phyloP scores from a whole-genome alignment of 2,329 filamentous ascomycete genomes.

The Fusarium sarcochroum region DNA sequence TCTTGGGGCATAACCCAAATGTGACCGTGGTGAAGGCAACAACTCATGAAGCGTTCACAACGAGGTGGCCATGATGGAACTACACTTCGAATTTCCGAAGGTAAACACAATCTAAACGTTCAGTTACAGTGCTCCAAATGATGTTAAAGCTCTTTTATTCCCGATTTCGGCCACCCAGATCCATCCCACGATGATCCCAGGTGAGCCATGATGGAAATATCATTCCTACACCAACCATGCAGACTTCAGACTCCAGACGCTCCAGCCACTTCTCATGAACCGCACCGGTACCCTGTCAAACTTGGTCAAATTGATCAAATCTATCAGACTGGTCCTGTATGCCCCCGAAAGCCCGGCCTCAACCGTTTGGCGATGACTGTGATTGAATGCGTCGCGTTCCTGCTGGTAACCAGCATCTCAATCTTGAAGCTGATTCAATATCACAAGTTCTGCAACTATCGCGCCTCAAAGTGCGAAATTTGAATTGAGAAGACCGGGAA shows the following conservation, averaged over 20 bases:
- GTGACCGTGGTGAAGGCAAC: not conserved
- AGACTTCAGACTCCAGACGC: not conserved
- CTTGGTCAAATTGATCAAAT: too few relatives aligned
- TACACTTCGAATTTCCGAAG: not conserved
- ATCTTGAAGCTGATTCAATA: too few relatives aligned
- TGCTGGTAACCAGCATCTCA: too few relatives aligned
- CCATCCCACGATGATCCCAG: not conserved
- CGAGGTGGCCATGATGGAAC: slow-evolving; percentile 21
- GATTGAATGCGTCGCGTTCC: too few relatives aligned
- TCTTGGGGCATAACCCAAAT: not conserved
- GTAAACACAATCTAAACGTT: not conserved
- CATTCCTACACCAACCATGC: not conserved
- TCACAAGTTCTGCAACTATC: too few relatives aligned
- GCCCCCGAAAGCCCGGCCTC: too few relatives aligned
- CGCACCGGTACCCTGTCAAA: not conserved
- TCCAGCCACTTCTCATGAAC: not conserved
- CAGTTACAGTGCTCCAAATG: too few relatives aligned
- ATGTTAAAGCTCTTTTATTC: not conserved
- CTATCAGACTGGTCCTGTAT: too few relatives aligned
- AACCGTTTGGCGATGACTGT: too few relatives aligned
- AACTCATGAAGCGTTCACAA: slow-evolving; percentile 2
- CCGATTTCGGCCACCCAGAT: not conserved
- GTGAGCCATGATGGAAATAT: slow-evolving; percentile 15
- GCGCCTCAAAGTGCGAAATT: too few relatives aligned
- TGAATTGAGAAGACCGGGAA: too few relatives aligned